Evolutionary conservation across 202 grass and related monocot species (phyloP).

Genomic region (Panicum virgatum): DNA sequence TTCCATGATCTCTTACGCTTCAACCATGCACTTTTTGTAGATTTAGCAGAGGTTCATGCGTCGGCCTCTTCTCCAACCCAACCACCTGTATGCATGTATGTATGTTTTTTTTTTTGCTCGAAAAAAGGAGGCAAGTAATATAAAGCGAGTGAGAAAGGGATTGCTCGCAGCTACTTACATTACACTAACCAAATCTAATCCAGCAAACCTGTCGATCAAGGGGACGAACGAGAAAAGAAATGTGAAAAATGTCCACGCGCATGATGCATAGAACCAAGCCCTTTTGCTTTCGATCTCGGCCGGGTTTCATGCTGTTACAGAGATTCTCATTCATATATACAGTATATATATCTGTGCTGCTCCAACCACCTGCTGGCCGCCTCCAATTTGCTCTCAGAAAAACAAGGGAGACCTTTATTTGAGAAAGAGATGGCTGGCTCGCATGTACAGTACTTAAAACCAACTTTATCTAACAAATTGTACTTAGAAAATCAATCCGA

Average conservation of each 20-base stretch:
- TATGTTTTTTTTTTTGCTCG: not conserved
- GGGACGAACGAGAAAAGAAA: not conserved
- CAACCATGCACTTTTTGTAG: not conserved
- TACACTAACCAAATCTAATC: not conserved
- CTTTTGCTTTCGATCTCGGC: not conserved
- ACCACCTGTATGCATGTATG: not conserved
- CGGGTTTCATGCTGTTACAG: too few species aligned
- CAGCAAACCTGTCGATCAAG: not conserved
- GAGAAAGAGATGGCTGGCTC: constrained; percentile 21
- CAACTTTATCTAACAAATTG: not conserved
- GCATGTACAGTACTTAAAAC: constrained; percentile 10
- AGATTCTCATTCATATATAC: too few species aligned
- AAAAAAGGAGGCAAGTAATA: not conserved
- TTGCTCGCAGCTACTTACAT: not conserved
- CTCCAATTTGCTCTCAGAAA: not conserved
- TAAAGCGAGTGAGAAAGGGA: constrained; percentile 1
- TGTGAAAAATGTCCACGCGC: not conserved
- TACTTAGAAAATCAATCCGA: not conserved
- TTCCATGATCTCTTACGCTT: not conserved
- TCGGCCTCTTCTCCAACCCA: not conserved
- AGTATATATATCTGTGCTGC: not conserved
- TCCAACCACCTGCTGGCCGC: not conserved
- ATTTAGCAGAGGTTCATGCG: not conserved
- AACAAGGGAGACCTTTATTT: not conserved
- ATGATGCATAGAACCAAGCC: not conserved